These are phyloP conservation scores for Cyclotella sp. DNA, from an alignment of 108 stramenopile species.

Conservation along the genomic window DNA sequence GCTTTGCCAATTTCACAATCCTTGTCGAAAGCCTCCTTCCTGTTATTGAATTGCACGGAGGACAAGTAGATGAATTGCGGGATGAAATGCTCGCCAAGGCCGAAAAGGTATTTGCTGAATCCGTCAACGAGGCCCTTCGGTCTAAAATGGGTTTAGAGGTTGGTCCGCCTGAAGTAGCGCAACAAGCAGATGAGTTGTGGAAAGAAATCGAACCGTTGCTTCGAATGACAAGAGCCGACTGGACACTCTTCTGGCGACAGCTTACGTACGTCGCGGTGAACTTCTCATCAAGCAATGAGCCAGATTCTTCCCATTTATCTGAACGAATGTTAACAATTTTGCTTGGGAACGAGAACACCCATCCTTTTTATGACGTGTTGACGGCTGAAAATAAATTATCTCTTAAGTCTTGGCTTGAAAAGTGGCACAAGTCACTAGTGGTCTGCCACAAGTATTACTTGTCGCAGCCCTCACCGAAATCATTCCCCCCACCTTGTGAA, in stretches of 20 bases:
- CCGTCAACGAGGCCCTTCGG: conserved; percentile 57
- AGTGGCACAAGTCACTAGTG: conserved; percentile 68
- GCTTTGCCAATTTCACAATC: conserved; percentile 81
- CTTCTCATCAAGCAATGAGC: conserved; percentile 34
- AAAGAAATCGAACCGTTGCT: conserved; percentile 61
- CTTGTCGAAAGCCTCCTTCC: conserved; percentile 78
- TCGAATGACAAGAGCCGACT: conserved; percentile 64
- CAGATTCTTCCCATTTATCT: conserved; percentile 43
- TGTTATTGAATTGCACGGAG: conserved; percentile 66
- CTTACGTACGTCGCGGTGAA: conserved; percentile 68
- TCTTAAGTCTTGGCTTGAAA: conserved; percentile 63
- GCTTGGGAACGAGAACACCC: conserved; percentile 50
- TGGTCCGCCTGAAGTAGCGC: conserved; percentile 44
- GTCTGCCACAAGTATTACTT: conserved; percentile 19
- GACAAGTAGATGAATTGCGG: conserved; percentile 45
- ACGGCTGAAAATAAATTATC: conserved; percentile 46
- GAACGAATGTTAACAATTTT: conserved; percentile 66
- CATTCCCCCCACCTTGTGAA: conserved; percentile 41
- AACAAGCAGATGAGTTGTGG: conserved; percentile 71
- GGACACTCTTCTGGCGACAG: conserved; percentile 89
- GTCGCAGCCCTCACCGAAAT: conserved; percentile 12
- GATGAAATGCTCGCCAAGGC: conserved; percentile 53
- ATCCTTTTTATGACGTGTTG: conserved; percentile 77
- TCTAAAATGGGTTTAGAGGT: conserved; percentile 70
- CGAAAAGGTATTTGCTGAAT: conserved; percentile 60